A percentile compares a stretch with the other conserved stretches of the same genome.
Conservation (phyloP, 352 stramenopile species). For the Globisporangium cystogenes region DNA sequence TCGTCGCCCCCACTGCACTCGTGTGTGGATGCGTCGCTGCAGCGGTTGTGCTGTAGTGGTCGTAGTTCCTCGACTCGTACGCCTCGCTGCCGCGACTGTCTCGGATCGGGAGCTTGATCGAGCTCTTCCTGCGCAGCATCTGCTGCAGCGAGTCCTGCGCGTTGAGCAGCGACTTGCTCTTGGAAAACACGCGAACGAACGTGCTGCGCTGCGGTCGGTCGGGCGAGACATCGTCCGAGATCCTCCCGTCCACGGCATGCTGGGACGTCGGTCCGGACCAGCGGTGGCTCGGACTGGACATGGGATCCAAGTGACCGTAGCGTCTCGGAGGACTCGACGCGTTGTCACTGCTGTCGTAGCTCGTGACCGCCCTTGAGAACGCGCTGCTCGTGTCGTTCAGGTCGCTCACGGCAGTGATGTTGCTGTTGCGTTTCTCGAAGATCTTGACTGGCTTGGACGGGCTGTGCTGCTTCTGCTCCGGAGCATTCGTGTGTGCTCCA, state of each 20-base stretch:
- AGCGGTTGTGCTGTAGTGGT: constrained; percentile 6
- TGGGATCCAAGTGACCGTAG: neutral
- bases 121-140: no score
- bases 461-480: neutral
- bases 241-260: neutral
- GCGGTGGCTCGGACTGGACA: neutral
- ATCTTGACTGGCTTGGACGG: constrained; percentile 1
- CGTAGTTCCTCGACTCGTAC: neutral
- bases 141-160: constrained; percentile 34
- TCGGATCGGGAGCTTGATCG: constrained; percentile 4
- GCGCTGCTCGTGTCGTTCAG: constrained; percentile 1
- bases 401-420: constrained; percentile 6
- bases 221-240: neutral
- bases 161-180: constrained; percentile 21
- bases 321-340: neutral
- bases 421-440: constrained; percentile 12
- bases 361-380: neutral
- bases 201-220: neutral
- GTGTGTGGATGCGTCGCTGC: no score
- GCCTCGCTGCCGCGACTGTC: neutral
- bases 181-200: constrained; percentile 12
- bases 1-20: no score
- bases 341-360: neutral
- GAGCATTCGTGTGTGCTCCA: no score
- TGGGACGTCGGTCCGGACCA: constrained; percentile 1